Percentiles rank a stretch among this genome's conserved stretches.
Evolutionary conservation across 208 protist species (phyloP).

Genomic region (Acanthamoeba castellanii): DNA sequence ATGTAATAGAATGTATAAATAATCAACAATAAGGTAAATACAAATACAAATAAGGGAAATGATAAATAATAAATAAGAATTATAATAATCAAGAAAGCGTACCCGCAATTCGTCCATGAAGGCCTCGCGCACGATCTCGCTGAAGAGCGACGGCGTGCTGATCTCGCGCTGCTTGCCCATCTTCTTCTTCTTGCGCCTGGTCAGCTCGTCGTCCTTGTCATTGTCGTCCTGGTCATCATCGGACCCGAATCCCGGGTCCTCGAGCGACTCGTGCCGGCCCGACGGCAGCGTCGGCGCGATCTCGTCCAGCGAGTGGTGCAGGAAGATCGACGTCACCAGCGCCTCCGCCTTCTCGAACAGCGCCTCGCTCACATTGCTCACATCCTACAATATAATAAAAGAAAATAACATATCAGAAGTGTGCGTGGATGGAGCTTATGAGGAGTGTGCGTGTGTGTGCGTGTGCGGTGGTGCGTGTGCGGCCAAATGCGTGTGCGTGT

Average conservation of each 20-base stretch:
- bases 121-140: not conserved
- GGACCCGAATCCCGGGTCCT: not conserved
- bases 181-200: not conserved
- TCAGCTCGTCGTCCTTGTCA: not conserved
- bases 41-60: too few relatives aligned
- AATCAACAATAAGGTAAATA: too few relatives aligned
- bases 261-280: not conserved
- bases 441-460: not conserved
- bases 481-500: too few relatives aligned
- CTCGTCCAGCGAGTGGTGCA: not conserved
- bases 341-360: constrained; percentile 39
- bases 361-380: constrained; percentile 3
- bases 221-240: not conserved
- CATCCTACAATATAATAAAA: too few relatives aligned
- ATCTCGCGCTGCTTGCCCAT: not conserved
- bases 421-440: too few relatives aligned
- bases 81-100: too few relatives aligned
- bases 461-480: not conserved
- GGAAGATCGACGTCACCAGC: constrained; percentile 32
- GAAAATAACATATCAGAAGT: too few relatives aligned
- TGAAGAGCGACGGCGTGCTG: not conserved
- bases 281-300: not conserved
- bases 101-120: not conserved
- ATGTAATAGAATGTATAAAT: too few relatives aligned
- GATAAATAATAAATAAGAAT: too few relatives aligned